phyloP scores from a whole-genome alignment of 495 filamentous ascomycete genomes.

The Staphylotrichum longicolle region DNA sequence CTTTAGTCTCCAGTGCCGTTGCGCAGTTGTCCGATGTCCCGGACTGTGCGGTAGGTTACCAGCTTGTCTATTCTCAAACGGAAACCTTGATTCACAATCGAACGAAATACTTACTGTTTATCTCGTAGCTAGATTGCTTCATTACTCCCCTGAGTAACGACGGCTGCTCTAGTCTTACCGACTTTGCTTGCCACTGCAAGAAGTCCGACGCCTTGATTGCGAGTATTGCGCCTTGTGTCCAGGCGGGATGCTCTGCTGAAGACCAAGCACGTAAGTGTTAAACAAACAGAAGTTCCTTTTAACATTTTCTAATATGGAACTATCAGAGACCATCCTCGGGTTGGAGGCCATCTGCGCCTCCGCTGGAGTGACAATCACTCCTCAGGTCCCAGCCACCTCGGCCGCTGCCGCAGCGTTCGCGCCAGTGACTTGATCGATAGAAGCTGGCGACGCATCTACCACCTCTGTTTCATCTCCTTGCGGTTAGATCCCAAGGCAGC shows the following conservation, averaged over 20 bases:
- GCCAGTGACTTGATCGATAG: too few species aligned
- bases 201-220: neutral
- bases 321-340: neutral
- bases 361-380: neutral
- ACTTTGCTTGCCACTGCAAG: slow-evolving; percentile 2
- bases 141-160: neutral
- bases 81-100: neutral
- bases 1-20: neutral
- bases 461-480: too few species aligned
- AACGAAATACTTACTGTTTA: neutral
- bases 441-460: too few species aligned
- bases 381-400: too few species aligned
- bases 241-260: neutral
- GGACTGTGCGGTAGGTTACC: neutral
- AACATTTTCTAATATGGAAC: neutral
- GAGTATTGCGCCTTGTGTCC: neutral
- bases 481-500: too few species aligned
- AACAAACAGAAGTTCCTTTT: neutral
- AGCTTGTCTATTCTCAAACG: neutral
- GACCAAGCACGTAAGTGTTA: neutral
- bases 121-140: neutral
- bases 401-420: too few species aligned
- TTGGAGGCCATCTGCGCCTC: neutral
- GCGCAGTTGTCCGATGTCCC: neutral
- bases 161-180: slow-evolving; percentile 1